A percentile compares a stretch with the other conserved stretches of the same genome.
Evolutionary conservation across 2,329 filamentous ascomycete genomes (phyloP).

Genomic region (Juglanconis sp.): DNA sequence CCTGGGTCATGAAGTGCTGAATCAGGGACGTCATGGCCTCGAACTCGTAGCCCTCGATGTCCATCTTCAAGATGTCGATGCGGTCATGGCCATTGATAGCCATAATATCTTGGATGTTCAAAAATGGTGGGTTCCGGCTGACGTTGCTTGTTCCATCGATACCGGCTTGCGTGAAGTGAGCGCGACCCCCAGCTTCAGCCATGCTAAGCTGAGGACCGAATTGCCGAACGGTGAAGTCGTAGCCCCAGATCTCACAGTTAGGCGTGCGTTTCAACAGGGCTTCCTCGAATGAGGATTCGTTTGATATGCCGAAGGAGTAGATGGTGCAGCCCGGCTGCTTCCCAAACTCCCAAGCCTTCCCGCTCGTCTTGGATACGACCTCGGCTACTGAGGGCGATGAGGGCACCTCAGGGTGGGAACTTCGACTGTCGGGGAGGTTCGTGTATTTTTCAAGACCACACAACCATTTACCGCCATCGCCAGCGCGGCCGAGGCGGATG

Average conservation of each 20-base stretch:
- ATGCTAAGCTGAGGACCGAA: slow-evolving; percentile 29
- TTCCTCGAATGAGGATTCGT: slow-evolving; percentile 37
- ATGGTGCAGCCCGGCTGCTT: slow-evolving; percentile 27
- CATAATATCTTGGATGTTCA: slow-evolving; percentile 35
- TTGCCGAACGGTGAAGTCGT: slow-evolving; percentile 34
- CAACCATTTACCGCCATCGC: slow-evolving; percentile 42
- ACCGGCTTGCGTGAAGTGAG: slow-evolving; percentile 32
- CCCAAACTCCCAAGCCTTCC: slow-evolving; percentile 26
- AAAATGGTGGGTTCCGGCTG: slow-evolving; percentile 27
- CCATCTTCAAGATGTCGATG: slow-evolving; percentile 39
- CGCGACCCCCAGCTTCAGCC: slow-evolving; percentile 12
- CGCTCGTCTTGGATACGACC: slow-evolving; percentile 26
- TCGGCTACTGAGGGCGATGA: background rate
- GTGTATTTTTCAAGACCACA: slow-evolving; percentile 27
- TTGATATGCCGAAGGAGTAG: slow-evolving; percentile 36
- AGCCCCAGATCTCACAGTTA: slow-evolving; percentile 36
- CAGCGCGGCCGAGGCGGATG: slow-evolving; percentile 35
- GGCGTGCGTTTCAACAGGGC: slow-evolving; percentile 33
- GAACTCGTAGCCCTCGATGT: slow-evolving; percentile 37
- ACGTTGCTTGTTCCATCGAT: slow-evolving; percentile 28
- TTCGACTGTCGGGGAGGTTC: background rate
- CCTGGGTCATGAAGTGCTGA: slow-evolving; percentile 16
- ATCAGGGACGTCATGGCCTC: slow-evolving; percentile 27
- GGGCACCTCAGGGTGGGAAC: background rate
- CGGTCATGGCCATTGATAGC: slow-evolving; percentile 34